Evolutionary conservation across 140 eudicot genomes (phyloP), one percentile per base, ranked within the genome.

Genomic region (Flaveria floridana): DNA sequence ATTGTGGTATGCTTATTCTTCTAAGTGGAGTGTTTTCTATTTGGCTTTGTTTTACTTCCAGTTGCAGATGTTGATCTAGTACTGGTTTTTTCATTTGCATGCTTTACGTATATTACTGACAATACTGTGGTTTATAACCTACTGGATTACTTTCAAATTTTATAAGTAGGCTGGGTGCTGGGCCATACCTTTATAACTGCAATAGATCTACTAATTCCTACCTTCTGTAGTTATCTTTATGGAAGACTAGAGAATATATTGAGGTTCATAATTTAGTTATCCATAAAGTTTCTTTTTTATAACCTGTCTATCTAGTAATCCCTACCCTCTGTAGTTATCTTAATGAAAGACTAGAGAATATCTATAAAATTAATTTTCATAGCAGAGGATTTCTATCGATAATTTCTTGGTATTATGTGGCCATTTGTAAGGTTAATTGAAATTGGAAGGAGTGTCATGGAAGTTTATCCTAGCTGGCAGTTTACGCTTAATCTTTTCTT

Each of bases 1-100:
- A 72, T 94, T 55, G 87, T 85, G 84, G 99, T 94, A 81, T 7
- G 95, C 70, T 30, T 80, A 51, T 73, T 73, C 72, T 65, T 78
- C 28, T 52, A 47, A 58, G 21, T 47, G 15, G 50, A 16, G 65
- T 28, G 71, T 68, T 10, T 69, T 52, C 68, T 68, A 16, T 72
- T 15, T 68, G 46, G 13, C 26, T 81, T 37, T 76, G 28, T 50
- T 74, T 44, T 61, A 61, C 71, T 61, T 61, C 16, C 26, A 42
- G 11, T 59, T 73, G 68, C 28, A 41, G 66, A 12, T 34, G 3
- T 28, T 72, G 28, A 71, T 56, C 59, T n/a, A 13, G 30, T 73
- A 57, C 37, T n/a, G 25, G 3, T 23, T 59, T 42, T 57, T 58
- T 2, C 53, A 37, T 72, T n/a, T 58, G 69, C 46, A 41, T 73